Conservation (phyloP, 192 early-diverging fungal species). For the Entophlyctis luteolus region DNA sequence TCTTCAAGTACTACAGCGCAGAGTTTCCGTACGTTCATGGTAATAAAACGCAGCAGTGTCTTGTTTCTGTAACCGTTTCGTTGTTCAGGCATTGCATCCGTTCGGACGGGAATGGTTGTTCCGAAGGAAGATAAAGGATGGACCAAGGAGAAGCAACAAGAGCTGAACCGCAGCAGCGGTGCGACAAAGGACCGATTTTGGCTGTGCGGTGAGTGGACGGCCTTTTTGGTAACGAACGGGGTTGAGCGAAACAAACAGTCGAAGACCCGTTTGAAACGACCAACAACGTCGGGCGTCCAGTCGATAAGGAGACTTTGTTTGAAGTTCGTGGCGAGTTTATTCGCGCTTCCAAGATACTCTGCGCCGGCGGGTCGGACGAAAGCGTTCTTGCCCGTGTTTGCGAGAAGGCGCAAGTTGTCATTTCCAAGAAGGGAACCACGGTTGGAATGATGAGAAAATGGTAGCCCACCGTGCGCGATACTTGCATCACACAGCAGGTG, state of each 20-base stretch:
- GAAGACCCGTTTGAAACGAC: slow-evolving; percentile 36
- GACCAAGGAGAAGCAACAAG: slow-evolving; percentile 36
- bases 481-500: too few relatives aligned
- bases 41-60: too few relatives aligned
- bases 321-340: slow-evolving; percentile 36
- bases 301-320: slow-evolving; percentile 34
- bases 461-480: too few relatives aligned
- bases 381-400: slow-evolving; percentile 13
- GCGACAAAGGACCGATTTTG: slow-evolving; percentile 31
- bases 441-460: background rate
- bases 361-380: slow-evolving; percentile 19
- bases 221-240: too few relatives aligned
- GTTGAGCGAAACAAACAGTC: too few relatives aligned
- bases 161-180: slow-evolving; percentile 30
- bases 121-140: slow-evolving; percentile 36
- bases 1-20: slow-evolving; percentile 34
- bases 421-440: slow-evolving; percentile 17
- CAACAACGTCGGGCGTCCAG: slow-evolving; percentile 32
- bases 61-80: too few relatives aligned
- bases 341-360: slow-evolving; percentile 27
- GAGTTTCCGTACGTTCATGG: slow-evolving; percentile 38
- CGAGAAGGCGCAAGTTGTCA: slow-evolving; percentile 20
- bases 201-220: slow-evolving; percentile 26
- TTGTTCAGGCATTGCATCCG: slow-evolving; percentile 26
- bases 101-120: slow-evolving; percentile 27